A percentile compares a stretch with the other conserved stretches of the same genome.
Evolutionary conservation across 768 basidiomycete genomes (phyloP).

Genomic region (Macrolepiota dolichaula): DNA sequence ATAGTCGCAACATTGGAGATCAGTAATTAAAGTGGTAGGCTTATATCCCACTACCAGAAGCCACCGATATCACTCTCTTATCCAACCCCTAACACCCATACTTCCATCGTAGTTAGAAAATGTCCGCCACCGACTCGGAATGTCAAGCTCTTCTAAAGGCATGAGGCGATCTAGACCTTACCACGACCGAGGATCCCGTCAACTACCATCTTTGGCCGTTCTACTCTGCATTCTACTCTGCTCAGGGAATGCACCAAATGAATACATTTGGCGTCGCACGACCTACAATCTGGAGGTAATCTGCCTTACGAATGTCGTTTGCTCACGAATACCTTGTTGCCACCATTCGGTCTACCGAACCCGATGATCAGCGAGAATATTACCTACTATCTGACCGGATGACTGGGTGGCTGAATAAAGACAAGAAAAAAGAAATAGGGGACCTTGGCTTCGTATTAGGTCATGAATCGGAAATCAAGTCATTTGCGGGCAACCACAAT

Average conservation of each 20-base stretch:
- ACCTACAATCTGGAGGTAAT: neutral
- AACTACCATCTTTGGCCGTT: constrained; percentile 4
- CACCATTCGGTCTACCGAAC: neutral
- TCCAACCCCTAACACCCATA: neutral
- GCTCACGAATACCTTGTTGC: constrained; percentile 1
- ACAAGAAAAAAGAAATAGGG: neutral
- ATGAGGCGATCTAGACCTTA: neutral
- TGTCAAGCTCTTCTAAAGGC: neutral
- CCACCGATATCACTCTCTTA: neutral
- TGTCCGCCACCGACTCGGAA: neutral
- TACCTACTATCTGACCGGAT: neutral
- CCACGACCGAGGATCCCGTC: neutral
- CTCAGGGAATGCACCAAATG: neutral
- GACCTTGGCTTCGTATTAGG: neutral
- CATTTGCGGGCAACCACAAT: neutral
- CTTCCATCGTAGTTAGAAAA: neutral
- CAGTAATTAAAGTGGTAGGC: too few species aligned
- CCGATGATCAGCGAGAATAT: neutral
- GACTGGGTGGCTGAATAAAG: neutral
- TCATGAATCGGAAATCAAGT: neutral
- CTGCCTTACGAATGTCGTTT: neutral
- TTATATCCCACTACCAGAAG: too few species aligned
- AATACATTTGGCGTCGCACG: neutral
- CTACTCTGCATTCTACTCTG: constrained; percentile 1
- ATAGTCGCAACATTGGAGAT: too few species aligned